A percentile compares a stretch with the other conserved stretches of the same genome.
Evolutionary conservation across 208 protist genomes (phyloP).

Genomic region (Leishmania guyanensis): DNA sequence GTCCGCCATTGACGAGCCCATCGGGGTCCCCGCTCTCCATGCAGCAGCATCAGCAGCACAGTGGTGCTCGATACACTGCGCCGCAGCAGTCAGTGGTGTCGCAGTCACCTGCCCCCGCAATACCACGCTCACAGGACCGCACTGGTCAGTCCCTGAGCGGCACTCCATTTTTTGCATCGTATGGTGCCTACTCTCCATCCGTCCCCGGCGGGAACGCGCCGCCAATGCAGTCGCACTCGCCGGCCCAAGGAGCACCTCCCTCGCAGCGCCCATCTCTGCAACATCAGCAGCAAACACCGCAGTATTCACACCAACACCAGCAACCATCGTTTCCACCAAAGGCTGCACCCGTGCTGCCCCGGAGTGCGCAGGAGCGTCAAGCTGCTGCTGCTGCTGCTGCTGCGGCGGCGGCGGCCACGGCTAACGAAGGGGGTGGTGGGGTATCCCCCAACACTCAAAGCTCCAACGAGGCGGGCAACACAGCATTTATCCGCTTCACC

Average conservation of each 20-base stretch:
- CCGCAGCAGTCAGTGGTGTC: conserved; percentile 12
- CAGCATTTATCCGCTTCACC: not conserved
- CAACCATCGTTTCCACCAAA: conserved; percentile 21
- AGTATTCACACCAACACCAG: conserved; percentile 8
- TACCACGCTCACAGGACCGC: conserved; percentile 27
- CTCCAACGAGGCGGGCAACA: not conserved
- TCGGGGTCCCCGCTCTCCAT: conserved; percentile 7
- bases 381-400: conserved; percentile 27
- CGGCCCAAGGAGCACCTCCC: conserved; percentile 16
- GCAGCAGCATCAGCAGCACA: conserved; percentile 16
- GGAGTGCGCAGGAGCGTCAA: conserved; percentile 35
- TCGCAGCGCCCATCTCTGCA: conserved; percentile 8
- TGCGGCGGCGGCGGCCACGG: conserved; percentile 3
- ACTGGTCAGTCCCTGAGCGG: conserved; percentile 14
- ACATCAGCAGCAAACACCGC: conserved; percentile 5
- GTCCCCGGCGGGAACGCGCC: not conserved
- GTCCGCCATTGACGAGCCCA: conserved; percentile 16
- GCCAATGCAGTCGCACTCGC: conserved; percentile 11
- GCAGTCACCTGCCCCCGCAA: conserved; percentile 16
- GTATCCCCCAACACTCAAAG: conserved; percentile 13
- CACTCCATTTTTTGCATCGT: conserved; percentile 16
- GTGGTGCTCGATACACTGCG: conserved; percentile 15
- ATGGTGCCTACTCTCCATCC: conserved; percentile 3
- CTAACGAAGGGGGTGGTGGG: conserved; percentile 3
- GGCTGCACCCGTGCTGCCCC: conserved; percentile 26